Conservation (phyloP, 2,329 filamentous ascomycete genomes). For the Hortaea sp. region DNA sequence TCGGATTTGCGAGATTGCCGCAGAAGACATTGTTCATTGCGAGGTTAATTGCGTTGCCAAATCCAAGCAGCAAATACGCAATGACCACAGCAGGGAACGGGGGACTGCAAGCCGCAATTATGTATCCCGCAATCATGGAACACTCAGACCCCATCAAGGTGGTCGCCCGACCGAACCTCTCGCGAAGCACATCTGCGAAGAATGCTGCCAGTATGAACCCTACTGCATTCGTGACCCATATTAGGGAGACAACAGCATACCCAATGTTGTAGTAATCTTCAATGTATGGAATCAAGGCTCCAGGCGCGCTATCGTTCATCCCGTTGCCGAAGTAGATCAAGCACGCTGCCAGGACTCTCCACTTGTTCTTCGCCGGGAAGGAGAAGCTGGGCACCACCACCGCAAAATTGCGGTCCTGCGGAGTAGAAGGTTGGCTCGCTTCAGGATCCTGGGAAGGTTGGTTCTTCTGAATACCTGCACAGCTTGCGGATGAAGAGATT, state of each 20-base stretch:
- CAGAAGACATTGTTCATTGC: conserved; percentile 49
- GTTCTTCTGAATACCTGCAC: no score
- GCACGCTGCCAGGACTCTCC: conserved; percentile 54
- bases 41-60: conserved; percentile 37
- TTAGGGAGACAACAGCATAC: conserved; percentile 68
- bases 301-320: conserved; percentile 59
- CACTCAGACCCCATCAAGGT: conserved; percentile 50
- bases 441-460: conserved; percentile 25
- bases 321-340: conserved; percentile 59
- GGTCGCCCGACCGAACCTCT: conserved; percentile 54
- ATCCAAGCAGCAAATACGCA: conserved; percentile 50
- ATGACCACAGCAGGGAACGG: conserved; percentile 60
- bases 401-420: conserved; percentile 10
- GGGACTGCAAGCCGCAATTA: conserved; percentile 55
- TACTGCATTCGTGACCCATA: conserved; percentile 68
- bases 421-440: conserved; percentile 44
- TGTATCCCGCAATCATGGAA: conserved; percentile 50
- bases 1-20: conserved; percentile 43
- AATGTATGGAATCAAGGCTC: conserved; percentile 73
- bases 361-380: conserved; percentile 56
- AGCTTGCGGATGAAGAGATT: no score
- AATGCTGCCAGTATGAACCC: conserved; percentile 61
- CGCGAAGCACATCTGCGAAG: conserved; percentile 54
- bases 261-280: conserved; percentile 65
- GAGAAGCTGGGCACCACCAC: conserved; percentile 46